Base-by-base conservation (phyloP, 1,284 basidiomycete species). In the Cystobasidium sp. region DNA sequence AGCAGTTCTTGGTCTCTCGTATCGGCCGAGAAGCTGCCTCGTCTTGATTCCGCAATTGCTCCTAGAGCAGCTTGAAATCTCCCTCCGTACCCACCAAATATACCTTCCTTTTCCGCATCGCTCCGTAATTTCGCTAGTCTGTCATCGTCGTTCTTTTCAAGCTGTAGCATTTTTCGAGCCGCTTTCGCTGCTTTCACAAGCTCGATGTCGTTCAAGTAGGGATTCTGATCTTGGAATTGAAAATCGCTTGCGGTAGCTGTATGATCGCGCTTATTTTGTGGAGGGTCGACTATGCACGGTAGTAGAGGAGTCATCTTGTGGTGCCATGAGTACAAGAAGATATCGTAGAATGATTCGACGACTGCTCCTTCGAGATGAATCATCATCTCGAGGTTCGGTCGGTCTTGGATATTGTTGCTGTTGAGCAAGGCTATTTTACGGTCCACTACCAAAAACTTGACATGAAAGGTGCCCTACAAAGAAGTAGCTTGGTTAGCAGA, bases 381-480 rank as follows among this genome's bases (percentile, higher is more conserved):
- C 86, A 87, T 89, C 86, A 90, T 87, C 81, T 90, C 88, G 76
- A 89, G 80, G 78, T 89, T 89, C 8, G 87, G 86, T 24, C 88
- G 86, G 78, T 90, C 87, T 82, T 84, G 77, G 39, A 78, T 77
- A 37, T 78, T 78, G 52, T 78, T 78, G 47, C 49, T 75, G 58
- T 90, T 90, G 77, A 92, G 83, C 70, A 91, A 83, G 0, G 88
- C 90, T 41, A 91, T 85, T 77, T 87, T 88, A 18, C 90, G 85
- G 79, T 92, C 91, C 9, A 92, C 88, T 68, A 91, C 84, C 80
- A 91, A 84, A 76, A 90, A 90, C 81, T 92, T 91, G 56, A 88
- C 88, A 78, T 92, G 91, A 82, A 92, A 92, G 0, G 90, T 92
- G 43, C 90, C 90, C 62, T 66, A 31, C 4, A 14, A 31, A 43